These are phyloP conservation scores for Corylus heterophylla DNA, from an alignment of 306 rosid species.

Conservation along the genomic window DNA sequence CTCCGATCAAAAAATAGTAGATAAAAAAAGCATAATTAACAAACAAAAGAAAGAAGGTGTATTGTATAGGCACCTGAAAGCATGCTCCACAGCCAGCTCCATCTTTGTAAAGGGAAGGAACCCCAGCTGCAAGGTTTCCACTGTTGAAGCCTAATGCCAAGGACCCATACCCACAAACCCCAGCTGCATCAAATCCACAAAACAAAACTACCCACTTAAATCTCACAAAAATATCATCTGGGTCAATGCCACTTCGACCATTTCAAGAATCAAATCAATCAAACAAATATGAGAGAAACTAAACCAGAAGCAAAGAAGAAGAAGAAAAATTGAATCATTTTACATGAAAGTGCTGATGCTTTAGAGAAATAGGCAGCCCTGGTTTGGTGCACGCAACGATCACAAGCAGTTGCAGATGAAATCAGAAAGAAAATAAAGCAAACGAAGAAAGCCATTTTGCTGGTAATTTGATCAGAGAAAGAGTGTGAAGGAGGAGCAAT, in stretches of 20 bases:
- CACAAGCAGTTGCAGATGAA: constrained; percentile 65
- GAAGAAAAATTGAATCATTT: background rate
- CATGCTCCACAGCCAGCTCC: constrained; percentile 96
- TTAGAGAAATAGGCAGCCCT: constrained; percentile 59
- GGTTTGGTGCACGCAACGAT: constrained; percentile 64
- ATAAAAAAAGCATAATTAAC: background rate
- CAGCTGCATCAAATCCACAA: constrained; percentile 52
- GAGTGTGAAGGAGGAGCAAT: background rate
- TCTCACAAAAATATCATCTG: constrained; percentile 7
- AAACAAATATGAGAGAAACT: background rate
- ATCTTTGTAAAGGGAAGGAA: constrained; percentile 57
- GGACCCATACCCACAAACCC: constrained; percentile 93
- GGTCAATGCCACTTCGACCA: background rate
- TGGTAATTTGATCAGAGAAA: constrained; percentile 12
- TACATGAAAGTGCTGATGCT: constrained; percentile 67
- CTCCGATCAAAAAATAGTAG: background rate
- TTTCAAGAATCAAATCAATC: background rate
- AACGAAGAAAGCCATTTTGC: constrained; percentile 47
- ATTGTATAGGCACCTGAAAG: constrained; percentile 52
- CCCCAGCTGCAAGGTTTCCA: constrained; percentile 69
- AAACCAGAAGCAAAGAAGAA: background rate
- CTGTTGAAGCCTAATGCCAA: constrained; percentile 50
- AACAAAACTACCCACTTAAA: constrained; percentile 15
- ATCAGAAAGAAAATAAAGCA: constrained; percentile 37
- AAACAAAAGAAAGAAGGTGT: background rate